Evolutionary conservation across 192 early-diverging fungal genomes (phyloP).

Genomic region (Globomyces pollinis-pini): DNA sequence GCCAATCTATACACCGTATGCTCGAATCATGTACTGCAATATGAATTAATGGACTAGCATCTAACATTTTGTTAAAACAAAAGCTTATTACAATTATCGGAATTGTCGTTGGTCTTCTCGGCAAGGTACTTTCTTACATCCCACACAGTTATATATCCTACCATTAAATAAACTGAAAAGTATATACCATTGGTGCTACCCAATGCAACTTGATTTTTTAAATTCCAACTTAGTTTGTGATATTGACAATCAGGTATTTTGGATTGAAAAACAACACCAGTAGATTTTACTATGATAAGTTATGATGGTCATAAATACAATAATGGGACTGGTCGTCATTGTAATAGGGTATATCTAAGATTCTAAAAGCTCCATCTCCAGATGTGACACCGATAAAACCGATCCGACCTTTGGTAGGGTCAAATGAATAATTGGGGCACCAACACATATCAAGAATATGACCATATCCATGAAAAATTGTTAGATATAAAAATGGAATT

Average conservation of each 20-base stretch:
- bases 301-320: neutral
- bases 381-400: neutral
- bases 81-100: too few species aligned
- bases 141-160: constrained; percentile 3
- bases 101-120: neutral
- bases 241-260: neutral
- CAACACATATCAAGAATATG: neutral
- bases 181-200: constrained; percentile 2
- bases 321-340: neutral
- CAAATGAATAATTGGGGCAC: constrained; percentile 2
- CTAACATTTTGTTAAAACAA: too few species aligned
- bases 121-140: neutral
- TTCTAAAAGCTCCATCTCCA: neutral
- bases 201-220: neutral
- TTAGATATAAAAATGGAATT: neutral
- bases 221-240: neutral
- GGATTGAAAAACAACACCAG: neutral
- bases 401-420: neutral
- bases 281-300: neutral
- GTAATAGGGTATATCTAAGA: neutral
- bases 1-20: too few species aligned
- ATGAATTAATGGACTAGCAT: too few species aligned
- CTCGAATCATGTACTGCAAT: too few species aligned
- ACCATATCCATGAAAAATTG: neutral
- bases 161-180: neutral